Evolutionary conservation across 1,284 basidiomycete species (phyloP).

Genomic region (Trametes pubescens): DNA sequence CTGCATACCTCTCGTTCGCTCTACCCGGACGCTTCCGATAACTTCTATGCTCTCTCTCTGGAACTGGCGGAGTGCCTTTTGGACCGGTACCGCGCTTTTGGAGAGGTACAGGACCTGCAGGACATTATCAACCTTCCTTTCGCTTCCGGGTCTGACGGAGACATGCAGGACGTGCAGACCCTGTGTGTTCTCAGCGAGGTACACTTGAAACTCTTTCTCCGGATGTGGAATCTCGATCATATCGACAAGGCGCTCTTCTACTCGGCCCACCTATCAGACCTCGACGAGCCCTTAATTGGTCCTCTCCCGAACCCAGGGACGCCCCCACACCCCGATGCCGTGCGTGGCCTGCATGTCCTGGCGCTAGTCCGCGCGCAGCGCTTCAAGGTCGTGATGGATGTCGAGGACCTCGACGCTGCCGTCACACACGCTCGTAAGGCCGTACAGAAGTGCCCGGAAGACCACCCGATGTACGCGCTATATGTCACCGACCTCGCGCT

Average conservation of each 20-base stretch:
- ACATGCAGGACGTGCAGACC: conserved; percentile 7
- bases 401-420: conserved; percentile 15
- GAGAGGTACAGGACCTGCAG: background rate
- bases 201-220: conserved; percentile 11
- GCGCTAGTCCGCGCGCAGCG: conserved; percentile 8
- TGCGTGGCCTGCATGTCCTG: background rate
- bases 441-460: background rate
- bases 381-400: conserved; percentile 15
- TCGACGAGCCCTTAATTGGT: background rate
- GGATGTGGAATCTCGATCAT: conserved; percentile 7
- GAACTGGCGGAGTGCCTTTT: conserved; percentile 17
- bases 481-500: conserved; percentile 11
- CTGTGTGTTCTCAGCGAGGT: conserved; percentile 14
- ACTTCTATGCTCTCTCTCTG: background rate
- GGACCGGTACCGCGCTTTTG: conserved; percentile 8
- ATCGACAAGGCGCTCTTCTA: conserved; percentile 15
- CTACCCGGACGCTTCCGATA: background rate
- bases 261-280: background rate
- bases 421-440: conserved; percentile 6
- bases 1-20: background rate
- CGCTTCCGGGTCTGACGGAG: background rate
- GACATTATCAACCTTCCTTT: background rate
- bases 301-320: background rate
- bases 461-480: conserved; percentile 5
- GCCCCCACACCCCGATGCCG: conserved; percentile 5